Conservation (phyloP, 2,329 filamentous ascomycete species). For the Hypoxylon sp. region DNA sequence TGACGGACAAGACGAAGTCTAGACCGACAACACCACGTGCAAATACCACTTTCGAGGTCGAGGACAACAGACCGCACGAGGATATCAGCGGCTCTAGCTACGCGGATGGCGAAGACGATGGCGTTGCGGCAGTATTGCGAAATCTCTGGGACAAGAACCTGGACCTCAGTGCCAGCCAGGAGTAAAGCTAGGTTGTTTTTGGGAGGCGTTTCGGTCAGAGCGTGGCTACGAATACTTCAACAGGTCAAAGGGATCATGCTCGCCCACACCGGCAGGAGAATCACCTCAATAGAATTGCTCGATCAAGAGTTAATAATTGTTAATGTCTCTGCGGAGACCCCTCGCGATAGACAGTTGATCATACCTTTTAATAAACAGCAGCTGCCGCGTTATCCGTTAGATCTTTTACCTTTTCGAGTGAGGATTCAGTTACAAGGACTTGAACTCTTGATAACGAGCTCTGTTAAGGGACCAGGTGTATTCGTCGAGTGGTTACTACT, state of each 20-base stretch:
- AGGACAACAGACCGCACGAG: slow-evolving; percentile 54
- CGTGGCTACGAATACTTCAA: slow-evolving; percentile 7
- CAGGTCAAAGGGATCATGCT: slow-evolving; percentile 2
- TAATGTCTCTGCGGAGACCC: slow-evolving; percentile 15
- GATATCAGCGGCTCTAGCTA: slow-evolving; percentile 59
- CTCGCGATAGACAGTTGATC: neutral
- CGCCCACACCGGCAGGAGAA: slow-evolving; percentile 16
- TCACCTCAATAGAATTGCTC: neutral
- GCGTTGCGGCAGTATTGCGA: slow-evolving; percentile 59
- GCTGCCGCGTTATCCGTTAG: neutral
- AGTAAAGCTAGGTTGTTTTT: slow-evolving; percentile 50
- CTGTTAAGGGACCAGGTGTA: neutral
- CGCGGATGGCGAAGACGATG: slow-evolving; percentile 59
- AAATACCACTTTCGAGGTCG: slow-evolving; percentile 56
- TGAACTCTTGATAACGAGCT: neutral
- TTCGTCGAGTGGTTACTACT: neutral
- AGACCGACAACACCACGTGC: slow-evolving; percentile 46
- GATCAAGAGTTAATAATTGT: slow-evolving; percentile 25
- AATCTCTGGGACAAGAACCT: slow-evolving; percentile 69
- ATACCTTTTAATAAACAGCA: neutral
- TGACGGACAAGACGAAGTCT: slow-evolving; percentile 45
- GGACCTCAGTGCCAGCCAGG: slow-evolving; percentile 64
- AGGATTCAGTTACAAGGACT: neutral
- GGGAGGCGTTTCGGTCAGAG: slow-evolving; percentile 19
- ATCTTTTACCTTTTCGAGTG: neutral